phyloP scores from a whole-genome alignment of 306 rosid species.

The Senna siamea region DNA sequence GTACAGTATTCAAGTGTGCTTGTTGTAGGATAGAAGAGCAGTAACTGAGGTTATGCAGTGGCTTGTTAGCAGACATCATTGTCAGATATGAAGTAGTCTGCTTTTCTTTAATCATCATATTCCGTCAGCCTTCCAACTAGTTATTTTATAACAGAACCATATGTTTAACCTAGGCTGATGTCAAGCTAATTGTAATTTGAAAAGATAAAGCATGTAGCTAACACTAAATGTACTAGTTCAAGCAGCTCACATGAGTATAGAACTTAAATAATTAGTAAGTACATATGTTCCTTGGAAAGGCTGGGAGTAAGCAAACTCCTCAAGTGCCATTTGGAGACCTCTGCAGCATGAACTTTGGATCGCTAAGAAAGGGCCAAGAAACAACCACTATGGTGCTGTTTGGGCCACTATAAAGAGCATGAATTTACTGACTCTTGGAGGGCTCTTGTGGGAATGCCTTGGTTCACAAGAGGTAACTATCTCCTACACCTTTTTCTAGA shows the following conservation, averaged over 20 bases:
- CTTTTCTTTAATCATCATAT: background rate
- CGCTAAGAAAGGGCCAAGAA: background rate
- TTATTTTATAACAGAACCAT: background rate
- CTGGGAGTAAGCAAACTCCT: background rate
- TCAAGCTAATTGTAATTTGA: background rate
- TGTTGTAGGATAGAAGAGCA: background rate
- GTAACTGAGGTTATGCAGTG: background rate
- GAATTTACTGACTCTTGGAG: background rate
- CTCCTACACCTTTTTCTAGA: background rate
- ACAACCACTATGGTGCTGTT: background rate
- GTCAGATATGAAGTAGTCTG: background rate
- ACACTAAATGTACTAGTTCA: background rate
- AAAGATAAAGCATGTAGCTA: background rate
- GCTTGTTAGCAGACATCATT: constrained; percentile 12
- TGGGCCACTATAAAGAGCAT: background rate
- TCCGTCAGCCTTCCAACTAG: constrained; percentile 6
- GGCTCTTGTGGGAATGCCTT: background rate
- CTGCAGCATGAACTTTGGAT: background rate
- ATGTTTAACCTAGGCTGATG: background rate
- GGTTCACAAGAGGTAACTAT: background rate
- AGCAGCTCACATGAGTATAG: background rate
- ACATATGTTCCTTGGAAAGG: background rate
- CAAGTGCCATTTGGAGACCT: background rate
- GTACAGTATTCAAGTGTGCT: background rate
- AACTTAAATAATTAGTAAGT: background rate